These are phyloP conservation scores for Symbiodinium pilosum DNA, from an alignment of 73 alveolate species.

Conservation along the genomic window DNA sequence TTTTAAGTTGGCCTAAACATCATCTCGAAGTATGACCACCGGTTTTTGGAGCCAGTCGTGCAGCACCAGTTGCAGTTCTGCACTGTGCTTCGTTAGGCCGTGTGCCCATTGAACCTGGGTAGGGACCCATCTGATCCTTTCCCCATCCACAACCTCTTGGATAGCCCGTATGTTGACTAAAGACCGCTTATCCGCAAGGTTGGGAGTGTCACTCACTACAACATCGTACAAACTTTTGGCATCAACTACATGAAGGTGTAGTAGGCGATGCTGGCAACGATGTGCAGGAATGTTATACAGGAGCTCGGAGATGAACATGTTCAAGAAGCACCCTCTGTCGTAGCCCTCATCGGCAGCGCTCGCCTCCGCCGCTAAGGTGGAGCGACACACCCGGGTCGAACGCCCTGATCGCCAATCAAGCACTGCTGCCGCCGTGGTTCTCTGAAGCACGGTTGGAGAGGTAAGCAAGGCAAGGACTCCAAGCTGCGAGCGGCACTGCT, in stretches of 20 bases:
- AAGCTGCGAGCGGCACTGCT: neutral
- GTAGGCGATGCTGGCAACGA: too few relatives aligned
- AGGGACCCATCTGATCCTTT: neutral
- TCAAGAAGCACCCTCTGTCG: neutral
- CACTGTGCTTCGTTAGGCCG: neutral
- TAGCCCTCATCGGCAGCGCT: neutral
- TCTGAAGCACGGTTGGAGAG: neutral
- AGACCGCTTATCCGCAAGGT: neutral
- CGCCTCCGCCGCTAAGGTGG: conserved; percentile 6
- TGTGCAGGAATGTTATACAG: neutral
- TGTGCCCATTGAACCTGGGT: conserved; percentile 15
- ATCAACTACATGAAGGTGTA: neutral
- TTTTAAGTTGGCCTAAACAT: too few relatives aligned
- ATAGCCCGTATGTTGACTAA: neutral
- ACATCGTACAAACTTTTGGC: neutral
- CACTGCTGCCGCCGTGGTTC: neutral
- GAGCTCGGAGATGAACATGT: neutral
- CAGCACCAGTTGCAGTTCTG: neutral
- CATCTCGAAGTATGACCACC: neutral
- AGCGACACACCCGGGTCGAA: neutral
- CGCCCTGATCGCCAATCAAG: neutral
- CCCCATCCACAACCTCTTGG: neutral
- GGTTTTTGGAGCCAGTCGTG: neutral
- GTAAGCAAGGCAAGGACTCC: neutral
- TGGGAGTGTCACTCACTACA: neutral